Base-by-base conservation (phyloP, 192 early-diverging fungal genomes). In the Coemansia sp. region DNA sequence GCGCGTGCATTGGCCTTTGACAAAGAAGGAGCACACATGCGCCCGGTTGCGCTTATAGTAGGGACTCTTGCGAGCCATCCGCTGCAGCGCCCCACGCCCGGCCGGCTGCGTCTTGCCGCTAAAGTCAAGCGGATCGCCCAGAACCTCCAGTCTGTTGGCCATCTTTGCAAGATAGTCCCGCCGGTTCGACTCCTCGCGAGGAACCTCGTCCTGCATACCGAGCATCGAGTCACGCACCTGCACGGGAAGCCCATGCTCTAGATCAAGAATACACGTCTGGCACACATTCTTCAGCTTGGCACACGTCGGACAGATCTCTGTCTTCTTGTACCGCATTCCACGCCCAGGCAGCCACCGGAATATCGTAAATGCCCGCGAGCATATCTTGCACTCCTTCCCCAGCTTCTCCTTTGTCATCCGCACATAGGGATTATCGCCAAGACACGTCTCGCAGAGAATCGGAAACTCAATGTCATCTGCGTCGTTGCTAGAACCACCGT, bases 201-300 rank as follows among this genome's bases (percentile, higher is more conserved):
- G 97, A 58, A 94, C 91, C 41, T 84, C 84, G 68, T 91, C 87
- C 41, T 90, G 88, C 45, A 92, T 80, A 19, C 90, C 83, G 25
- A 98, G 75, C 12, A 94, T 90, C 5, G 90, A 84, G 69, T 99
- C 98, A 63, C 98, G 86, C 19, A 96, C 97, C 76, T 97, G 94
- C 6, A 93, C 90, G 16, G 96, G 96, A 59, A 99, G 81, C 61
- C 91, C 93, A 73, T 90, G 94, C 74, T 98, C 92, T n/a, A 98
- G 86, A 84, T 99, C 97, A 48, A 98, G 81, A 16, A 98, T 83
- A 72, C 98, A 99, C 7, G 96, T 96, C 72, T 98, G 98, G 64
- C 98, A 99, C 10, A 94, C 93, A 77, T 99, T 98, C 83, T 99
- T 99, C 69, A 98, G 85, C 75, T 98, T 96, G 41, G 98, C 93